These are phyloP conservation scores for Oleoguttula mirabilis DNA, from an alignment of 495 filamentous ascomycete species.

Conservation along the genomic window DNA sequence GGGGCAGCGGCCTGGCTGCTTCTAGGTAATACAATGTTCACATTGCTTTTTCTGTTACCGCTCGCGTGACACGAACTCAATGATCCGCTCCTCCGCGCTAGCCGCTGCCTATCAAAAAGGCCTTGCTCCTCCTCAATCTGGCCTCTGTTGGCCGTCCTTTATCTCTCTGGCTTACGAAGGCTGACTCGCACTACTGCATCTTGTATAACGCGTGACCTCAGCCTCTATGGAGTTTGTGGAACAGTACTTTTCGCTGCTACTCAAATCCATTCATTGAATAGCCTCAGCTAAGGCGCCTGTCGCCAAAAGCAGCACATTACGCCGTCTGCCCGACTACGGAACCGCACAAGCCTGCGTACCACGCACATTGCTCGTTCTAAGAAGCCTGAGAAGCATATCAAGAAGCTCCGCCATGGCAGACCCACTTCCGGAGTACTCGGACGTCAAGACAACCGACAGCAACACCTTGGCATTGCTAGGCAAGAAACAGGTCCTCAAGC, in stretches of 20 bases:
- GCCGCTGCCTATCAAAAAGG: too few species aligned
- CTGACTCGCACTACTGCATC: too few species aligned
- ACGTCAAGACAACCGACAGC: constrained; percentile 1
- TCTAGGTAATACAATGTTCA: too few species aligned
- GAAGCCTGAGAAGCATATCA: too few species aligned
- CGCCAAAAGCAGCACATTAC: background rate
- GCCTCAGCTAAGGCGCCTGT: background rate
- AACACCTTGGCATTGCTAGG: constrained; percentile 11
- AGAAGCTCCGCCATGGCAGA: background rate
- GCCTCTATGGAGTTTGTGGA: constrained; percentile 11
- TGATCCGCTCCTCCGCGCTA: too few species aligned
- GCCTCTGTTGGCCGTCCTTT: too few species aligned
- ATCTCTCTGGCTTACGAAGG: too few species aligned
- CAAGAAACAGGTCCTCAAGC: constrained; percentile 23
- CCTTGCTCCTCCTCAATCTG: too few species aligned
- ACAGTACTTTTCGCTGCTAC: constrained; percentile 14
- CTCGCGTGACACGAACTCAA: too few species aligned
- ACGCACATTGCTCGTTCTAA: background rate
- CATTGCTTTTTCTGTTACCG: too few species aligned
- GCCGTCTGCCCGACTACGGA: background rate
- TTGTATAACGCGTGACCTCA: too few species aligned
- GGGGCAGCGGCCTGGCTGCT: too few species aligned
- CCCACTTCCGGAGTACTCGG: background rate
- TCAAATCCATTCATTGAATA: constrained; percentile 13
- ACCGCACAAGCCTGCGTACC: background rate